Conservation (phyloP, 768 basidiomycete species). For the Symmetrospora coprosmae region DNA sequence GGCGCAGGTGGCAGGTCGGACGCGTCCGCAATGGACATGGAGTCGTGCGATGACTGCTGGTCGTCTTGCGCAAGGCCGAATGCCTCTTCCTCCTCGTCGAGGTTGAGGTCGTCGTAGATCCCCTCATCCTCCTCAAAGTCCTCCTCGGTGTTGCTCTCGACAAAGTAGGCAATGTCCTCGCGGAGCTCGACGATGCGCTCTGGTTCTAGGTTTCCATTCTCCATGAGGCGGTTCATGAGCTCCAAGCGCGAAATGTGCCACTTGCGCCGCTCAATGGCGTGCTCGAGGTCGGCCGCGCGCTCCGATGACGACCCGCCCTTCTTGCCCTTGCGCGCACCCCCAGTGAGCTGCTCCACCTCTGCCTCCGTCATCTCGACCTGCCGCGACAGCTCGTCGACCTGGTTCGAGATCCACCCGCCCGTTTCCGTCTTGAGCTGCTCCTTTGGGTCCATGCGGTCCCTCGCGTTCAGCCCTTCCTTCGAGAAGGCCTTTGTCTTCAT, state of each 20-base stretch:
- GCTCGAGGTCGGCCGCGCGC: slow-evolving; percentile 68
- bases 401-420: slow-evolving; percentile 62
- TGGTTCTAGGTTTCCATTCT: slow-evolving; percentile 74
- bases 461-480: slow-evolving; percentile 90
- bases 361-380: slow-evolving; percentile 92
- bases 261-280: slow-evolving; percentile 77
- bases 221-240: slow-evolving; percentile 76
- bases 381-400: slow-evolving; percentile 79
- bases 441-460: slow-evolving; percentile 85
- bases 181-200: slow-evolving; percentile 70
- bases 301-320: slow-evolving; percentile 46
- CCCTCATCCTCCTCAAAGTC: slow-evolving; percentile 95
- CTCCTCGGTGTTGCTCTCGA: slow-evolving; percentile 88
- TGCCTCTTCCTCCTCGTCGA: slow-evolving; percentile 92
- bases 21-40: slow-evolving; percentile 46
- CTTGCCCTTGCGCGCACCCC: slow-evolving; percentile 64
- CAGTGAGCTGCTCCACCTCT: slow-evolving; percentile 74
- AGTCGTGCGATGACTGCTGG: slow-evolving; percentile 56
- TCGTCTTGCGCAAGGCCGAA: slow-evolving; percentile 60
- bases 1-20: slow-evolving; percentile 1
- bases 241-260: slow-evolving; percentile 92
- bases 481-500: slow-evolving; percentile 99
- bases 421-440: slow-evolving; percentile 91
- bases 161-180: slow-evolving; percentile 91
- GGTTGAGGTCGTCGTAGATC: slow-evolving; percentile 91